A percentile compares a stretch with the other conserved stretches of the same genome.
Evolutionary conservation across 768 basidiomycete genomes (phyloP).

Genomic region (Mycena vitilis): DNA sequence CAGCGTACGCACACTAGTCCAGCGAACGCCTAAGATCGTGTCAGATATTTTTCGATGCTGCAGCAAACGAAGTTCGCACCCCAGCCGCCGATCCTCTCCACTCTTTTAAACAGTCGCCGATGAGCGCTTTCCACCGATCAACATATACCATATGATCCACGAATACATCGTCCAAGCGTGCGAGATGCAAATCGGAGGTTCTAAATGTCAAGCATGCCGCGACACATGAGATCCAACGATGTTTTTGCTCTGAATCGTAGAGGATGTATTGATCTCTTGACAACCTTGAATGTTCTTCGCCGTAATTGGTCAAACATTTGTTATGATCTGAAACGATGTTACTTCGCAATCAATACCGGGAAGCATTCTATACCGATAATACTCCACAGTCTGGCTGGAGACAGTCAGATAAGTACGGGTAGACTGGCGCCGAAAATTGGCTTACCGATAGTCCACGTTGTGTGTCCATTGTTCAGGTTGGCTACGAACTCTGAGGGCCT

Average conservation of each 20-base stretch:
- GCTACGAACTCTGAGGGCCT: slow-evolving; percentile 27
- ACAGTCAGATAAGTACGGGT: not conserved
- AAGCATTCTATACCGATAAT: slow-evolving; percentile 52
- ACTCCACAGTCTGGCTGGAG: slow-evolving; percentile 60
- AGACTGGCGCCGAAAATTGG: slow-evolving; percentile 14
- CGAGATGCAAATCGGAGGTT: slow-evolving; percentile 53
- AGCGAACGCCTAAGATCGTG: slow-evolving; percentile 25
- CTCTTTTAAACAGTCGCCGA: slow-evolving; percentile 53
- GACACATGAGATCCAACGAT: slow-evolving; percentile 47
- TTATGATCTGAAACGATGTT: slow-evolving; percentile 53
- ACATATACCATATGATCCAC: slow-evolving; percentile 67
- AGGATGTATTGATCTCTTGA: slow-evolving; percentile 64
- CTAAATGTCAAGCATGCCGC: slow-evolving; percentile 58
- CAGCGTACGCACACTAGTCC: slow-evolving; percentile 18
- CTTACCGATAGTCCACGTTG: slow-evolving; percentile 56
- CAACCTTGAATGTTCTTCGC: slow-evolving; percentile 64
- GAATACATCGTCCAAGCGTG: slow-evolving; percentile 59
- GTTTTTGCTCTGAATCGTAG: slow-evolving; percentile 45
- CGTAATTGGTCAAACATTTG: slow-evolving; percentile 65
- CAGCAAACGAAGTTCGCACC: slow-evolving; percentile 45
- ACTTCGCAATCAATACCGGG: not conserved
- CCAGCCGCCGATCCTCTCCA: slow-evolving; percentile 58
- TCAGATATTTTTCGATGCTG: slow-evolving; percentile 35
- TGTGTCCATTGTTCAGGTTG: slow-evolving; percentile 54
- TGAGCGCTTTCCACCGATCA: slow-evolving; percentile 63